These are phyloP conservation scores for Pholiota adiposa DNA, from an alignment of 1,284 basidiomycete genomes.

Conservation along the genomic window DNA sequence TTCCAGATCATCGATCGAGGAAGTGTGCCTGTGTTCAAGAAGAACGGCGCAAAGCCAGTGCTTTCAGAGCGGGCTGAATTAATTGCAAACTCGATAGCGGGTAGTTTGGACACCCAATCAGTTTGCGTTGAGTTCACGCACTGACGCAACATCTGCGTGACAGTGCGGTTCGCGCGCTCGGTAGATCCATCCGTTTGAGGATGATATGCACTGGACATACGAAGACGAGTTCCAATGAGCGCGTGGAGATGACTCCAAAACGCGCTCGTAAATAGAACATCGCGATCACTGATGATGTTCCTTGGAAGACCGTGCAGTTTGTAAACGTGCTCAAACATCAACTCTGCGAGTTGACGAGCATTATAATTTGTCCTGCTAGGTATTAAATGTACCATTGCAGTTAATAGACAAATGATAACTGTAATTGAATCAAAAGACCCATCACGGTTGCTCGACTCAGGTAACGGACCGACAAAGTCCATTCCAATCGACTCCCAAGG, in stretches of 20 bases:
- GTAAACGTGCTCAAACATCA: conserved; percentile 40
- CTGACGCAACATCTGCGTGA: conserved; percentile 23
- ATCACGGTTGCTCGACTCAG: conserved; percentile 29
- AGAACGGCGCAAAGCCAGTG: conserved; percentile 32
- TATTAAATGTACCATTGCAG: conserved; percentile 37
- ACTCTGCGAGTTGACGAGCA: conserved; percentile 38
- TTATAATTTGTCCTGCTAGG: conserved; percentile 33
- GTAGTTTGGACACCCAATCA: conserved; percentile 41
- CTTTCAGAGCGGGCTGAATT: conserved; percentile 24
- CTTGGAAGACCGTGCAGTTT: conserved; percentile 42
- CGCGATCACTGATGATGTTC: conserved; percentile 42
- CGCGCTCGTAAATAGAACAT: conserved; percentile 20
- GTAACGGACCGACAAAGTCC: conserved; percentile 49
- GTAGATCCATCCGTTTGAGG: conserved; percentile 38
- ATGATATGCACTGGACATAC: conserved; percentile 47
- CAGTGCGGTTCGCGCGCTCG: conserved; percentile 41
- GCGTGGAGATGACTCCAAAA: conserved; percentile 45
- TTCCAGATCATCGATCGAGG: conserved; percentile 32
- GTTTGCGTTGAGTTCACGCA: conserved; percentile 35
- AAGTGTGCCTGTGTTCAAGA: conserved; percentile 30
- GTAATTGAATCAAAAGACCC: conserved; percentile 23
- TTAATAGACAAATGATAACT: conserved; percentile 41
- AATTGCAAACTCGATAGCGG: conserved; percentile 33
- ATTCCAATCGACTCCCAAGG: conserved; percentile 44
- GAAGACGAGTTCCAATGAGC: conserved; percentile 30